phyloP scores from a whole-genome alignment of 1,284 basidiomycete genomes.

The Melampsora americana region DNA sequence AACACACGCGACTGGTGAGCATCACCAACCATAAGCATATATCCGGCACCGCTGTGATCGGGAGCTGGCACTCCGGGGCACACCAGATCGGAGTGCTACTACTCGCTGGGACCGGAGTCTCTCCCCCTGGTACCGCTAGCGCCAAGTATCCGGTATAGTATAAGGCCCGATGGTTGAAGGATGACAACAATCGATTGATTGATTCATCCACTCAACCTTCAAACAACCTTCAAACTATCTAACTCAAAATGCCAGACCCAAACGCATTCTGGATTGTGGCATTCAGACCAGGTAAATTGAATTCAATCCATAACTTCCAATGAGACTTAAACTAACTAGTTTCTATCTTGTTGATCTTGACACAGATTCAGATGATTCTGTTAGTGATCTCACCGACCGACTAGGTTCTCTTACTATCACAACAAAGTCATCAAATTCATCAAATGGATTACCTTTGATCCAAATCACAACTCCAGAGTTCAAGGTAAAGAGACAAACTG shows the following conservation, averaged over 20 bases:
- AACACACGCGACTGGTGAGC: too few relatives aligned
- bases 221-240: neutral
- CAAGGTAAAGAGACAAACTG: conserved; percentile 15
- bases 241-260: conserved; percentile 32
- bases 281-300: conserved; percentile 35
- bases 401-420: conserved; percentile 20
- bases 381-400: conserved; percentile 35
- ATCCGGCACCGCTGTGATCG: too few relatives aligned
- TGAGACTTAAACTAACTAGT: neutral
- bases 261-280: conserved; percentile 43
- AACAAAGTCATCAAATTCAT: neutral
- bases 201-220: too few relatives aligned
- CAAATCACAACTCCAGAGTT: conserved; percentile 39
- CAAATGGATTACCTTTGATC: conserved; percentile 20
- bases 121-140: too few relatives aligned
- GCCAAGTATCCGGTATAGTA: too few relatives aligned
- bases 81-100: too few relatives aligned
- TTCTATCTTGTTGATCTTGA: neutral
- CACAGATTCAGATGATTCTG: conserved; percentile 38
- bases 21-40: too few relatives aligned
- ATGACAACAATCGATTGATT: too few relatives aligned
- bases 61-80: neutral
- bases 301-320: neutral
- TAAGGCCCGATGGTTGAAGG: too few relatives aligned
- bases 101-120: too few relatives aligned